These are phyloP conservation scores for Metschnikowia proteae DNA, from an alignment of 805 yeast species.

Conservation along the genomic window DNA sequence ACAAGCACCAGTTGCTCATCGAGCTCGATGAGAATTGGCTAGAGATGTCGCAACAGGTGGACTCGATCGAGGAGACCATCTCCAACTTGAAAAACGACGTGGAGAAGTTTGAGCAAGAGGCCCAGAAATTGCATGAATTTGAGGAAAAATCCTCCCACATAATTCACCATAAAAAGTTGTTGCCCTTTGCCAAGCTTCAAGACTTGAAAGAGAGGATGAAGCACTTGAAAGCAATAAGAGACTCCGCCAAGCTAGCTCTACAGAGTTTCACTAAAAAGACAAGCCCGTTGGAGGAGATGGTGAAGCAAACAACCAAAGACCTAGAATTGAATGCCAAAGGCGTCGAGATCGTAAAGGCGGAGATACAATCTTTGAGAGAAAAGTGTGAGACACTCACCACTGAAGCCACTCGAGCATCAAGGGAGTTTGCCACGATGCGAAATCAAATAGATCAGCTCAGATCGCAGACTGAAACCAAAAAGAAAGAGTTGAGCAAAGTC, in stretches of 20 bases:
- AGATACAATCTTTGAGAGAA: not conserved
- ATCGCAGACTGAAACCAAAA: constrained; percentile 12
- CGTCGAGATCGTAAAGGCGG: not conserved
- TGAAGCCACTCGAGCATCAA: not conserved
- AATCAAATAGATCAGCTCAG: constrained; percentile 14
- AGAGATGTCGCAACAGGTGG: constrained; percentile 24
- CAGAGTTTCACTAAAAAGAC: constrained; percentile 22
- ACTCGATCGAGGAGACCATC: constrained; percentile 27
- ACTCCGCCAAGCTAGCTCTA: constrained; percentile 32
- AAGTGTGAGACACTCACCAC: constrained; percentile 6
- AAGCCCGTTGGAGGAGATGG: constrained; percentile 22
- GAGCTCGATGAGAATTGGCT: constrained; percentile 43
- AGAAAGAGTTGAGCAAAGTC: constrained; percentile 12
- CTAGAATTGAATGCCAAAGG: not conserved
- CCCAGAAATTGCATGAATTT: constrained; percentile 43
- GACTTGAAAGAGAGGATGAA: constrained; percentile 34
- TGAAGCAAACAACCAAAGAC: not conserved
- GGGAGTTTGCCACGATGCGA: constrained; percentile 6
- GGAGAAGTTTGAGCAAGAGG: constrained; percentile 42
- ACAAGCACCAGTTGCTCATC: constrained; percentile 55
- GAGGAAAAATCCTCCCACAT: constrained; percentile 41
- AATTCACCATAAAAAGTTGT: constrained; percentile 33
- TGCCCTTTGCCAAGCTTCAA: constrained; percentile 40
- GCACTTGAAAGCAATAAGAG: constrained; percentile 32
- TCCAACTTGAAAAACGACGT: constrained; percentile 33